Conservation (phyloP, 148 eudicot genomes). For the Simmondsia chinensis region DNA sequence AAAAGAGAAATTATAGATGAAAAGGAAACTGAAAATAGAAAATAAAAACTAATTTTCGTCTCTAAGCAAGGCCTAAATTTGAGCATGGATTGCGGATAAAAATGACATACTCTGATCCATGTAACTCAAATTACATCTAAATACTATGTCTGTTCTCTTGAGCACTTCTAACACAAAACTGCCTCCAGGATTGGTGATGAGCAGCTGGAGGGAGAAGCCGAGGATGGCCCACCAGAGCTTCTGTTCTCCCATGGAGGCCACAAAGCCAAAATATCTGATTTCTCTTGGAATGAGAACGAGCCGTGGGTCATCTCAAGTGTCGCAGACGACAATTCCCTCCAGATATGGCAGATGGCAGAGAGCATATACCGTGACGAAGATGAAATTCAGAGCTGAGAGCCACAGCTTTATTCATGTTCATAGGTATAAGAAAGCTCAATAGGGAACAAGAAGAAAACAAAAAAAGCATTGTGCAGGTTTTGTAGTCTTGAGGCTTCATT, state of each 20-base stretch:
- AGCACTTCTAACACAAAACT: too few species aligned
- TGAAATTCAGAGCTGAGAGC: constrained; percentile 21
- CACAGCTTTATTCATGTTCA: too few species aligned
- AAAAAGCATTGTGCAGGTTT: background rate
- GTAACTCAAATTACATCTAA: too few species aligned
- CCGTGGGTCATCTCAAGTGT: constrained; percentile 93
- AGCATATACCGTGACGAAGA: constrained; percentile 70
- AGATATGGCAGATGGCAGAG: constrained; percentile 90
- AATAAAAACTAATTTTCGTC: too few species aligned
- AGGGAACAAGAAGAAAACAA: too few species aligned
- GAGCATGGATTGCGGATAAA: too few species aligned
- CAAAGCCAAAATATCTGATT: constrained; percentile 92
- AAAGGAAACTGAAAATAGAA: too few species aligned
- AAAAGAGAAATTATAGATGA: too few species aligned
- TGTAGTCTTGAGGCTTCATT: background rate
- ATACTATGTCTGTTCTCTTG: too few species aligned
- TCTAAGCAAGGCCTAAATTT: too few species aligned
- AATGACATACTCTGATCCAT: too few species aligned
- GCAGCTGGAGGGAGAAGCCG: constrained; percentile 94
- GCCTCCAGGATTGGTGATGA: constrained; percentile 87
- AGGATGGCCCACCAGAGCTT: constrained; percentile 94
- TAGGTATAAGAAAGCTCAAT: too few species aligned
- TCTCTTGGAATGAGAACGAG: constrained; percentile 89
- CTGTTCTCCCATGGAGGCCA: constrained; percentile 97
- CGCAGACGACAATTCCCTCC: constrained; percentile 78